A percentile compares a stretch with the other conserved stretches of the same genome.
Evolutionary conservation across 441 rosid species (phyloP).

Genomic region (Capsella rubella): DNA sequence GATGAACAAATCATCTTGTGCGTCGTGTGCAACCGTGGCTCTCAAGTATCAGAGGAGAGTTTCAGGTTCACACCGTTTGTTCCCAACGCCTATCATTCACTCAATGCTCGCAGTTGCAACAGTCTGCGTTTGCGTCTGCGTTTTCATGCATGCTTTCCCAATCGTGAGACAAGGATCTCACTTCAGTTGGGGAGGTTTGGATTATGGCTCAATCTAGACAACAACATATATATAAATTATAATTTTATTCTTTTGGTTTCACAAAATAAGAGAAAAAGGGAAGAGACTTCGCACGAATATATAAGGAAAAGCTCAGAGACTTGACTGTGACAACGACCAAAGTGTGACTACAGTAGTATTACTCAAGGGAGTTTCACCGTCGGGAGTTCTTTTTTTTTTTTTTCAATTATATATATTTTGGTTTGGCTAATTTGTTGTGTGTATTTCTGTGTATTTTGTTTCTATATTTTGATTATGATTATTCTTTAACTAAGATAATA

Average conservation of each 20-base stretch:
- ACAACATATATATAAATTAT: not conserved
- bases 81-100: conserved; percentile 78
- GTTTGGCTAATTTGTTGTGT: conserved; percentile 32
- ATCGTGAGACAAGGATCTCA: conserved; percentile 63
- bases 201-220: conserved; percentile 66
- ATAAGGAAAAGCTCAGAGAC: conserved; percentile 31
- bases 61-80: conserved; percentile 64
- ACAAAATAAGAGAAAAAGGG: not conserved
- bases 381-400: not conserved
- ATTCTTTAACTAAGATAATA: conserved; percentile 22
- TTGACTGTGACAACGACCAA: conserved; percentile 36
- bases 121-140: conserved; percentile 90
- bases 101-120: conserved; percentile 92
- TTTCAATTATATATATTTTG: conserved; percentile 28
- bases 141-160: conserved; percentile 75
- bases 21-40: conserved; percentile 65
- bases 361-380: not conserved
- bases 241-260: conserved; percentile 40
- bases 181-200: conserved; percentile 78
- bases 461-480: not conserved
- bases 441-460: conserved; percentile 27
- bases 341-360: conserved; percentile 2
- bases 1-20: conserved; percentile 51
- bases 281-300: conserved; percentile 26
- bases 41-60: conserved; percentile 55